A percentile compares a stretch with the other conserved stretches of the same genome.
Conservation (phyloP, 495 filamentous ascomycete species). For the Extremus antarcticus region DNA sequence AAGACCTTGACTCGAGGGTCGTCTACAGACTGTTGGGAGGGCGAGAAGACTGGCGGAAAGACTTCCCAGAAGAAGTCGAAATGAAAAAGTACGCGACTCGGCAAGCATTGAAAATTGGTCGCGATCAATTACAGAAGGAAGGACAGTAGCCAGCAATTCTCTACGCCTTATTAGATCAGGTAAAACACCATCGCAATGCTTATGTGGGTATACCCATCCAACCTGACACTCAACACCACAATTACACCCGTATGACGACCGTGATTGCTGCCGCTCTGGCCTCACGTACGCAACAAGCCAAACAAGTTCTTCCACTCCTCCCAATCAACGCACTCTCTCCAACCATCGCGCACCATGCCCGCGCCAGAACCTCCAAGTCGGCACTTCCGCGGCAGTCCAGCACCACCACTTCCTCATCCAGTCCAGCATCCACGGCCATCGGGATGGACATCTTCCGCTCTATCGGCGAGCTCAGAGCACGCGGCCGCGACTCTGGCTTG, state of each 20-base stretch:
- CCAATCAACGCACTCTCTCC: conserved; percentile 29
- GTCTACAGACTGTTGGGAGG: conserved; percentile 43
- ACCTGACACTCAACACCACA: too few relatives aligned
- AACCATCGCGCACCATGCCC: conserved; percentile 30
- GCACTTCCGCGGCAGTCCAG: conserved; percentile 24
- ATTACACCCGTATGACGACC: conserved; percentile 23
- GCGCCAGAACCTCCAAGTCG: conserved; percentile 26
- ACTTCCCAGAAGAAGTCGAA: conserved; percentile 16
- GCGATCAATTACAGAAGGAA: conserved; percentile 1
- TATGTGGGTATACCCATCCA: too few relatives aligned
- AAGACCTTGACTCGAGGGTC: conserved; percentile 41
- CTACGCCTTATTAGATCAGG: too few relatives aligned
- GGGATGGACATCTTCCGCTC: not conserved
- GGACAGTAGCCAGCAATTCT: too few relatives aligned
- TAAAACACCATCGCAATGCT: too few relatives aligned
- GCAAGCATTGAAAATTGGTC: conserved; percentile 10
- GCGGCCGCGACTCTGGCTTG: not conserved
- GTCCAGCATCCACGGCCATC: not conserved
- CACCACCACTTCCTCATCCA: conserved; percentile 18
- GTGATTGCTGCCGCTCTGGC: conserved; percentile 23
- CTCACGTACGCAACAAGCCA: conserved; percentile 30
- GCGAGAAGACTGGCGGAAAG: conserved; percentile 36
- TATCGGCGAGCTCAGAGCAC: not conserved
- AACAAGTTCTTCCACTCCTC: conserved; percentile 26
- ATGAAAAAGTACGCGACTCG: conserved; percentile 17